These are phyloP conservation scores for Suillus spraguei DNA, from an alignment of 768 basidiomycete genomes.

Conservation along the genomic window DNA sequence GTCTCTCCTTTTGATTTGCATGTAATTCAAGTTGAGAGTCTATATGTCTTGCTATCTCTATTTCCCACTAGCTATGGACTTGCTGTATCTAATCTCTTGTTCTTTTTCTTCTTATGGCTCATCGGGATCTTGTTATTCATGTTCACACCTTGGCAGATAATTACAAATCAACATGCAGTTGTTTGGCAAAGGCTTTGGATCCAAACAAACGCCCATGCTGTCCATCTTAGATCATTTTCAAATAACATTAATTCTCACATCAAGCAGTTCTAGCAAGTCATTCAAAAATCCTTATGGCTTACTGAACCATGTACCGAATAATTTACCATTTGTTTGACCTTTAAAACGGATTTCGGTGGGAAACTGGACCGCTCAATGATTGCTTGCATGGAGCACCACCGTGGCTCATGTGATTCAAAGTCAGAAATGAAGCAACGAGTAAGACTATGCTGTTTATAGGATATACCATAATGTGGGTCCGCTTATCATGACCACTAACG, in stretches of 20 bases:
- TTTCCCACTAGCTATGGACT: not conserved
- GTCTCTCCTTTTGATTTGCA: too few relatives aligned
- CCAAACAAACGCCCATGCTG: not conserved
- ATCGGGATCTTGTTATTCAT: not conserved
- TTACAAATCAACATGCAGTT: not conserved
- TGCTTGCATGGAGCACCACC: not conserved
- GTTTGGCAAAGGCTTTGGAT: not conserved
- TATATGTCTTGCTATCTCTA: not conserved
- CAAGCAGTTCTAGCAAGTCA: not conserved
- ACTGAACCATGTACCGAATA: not conserved
- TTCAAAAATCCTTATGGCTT: not conserved
- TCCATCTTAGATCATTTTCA: not conserved
- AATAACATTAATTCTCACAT: not conserved
- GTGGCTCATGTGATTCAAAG: not conserved
- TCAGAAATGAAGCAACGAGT: not conserved
- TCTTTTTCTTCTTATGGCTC: not conserved
- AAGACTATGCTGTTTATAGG: too few relatives aligned
- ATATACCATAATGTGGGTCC: too few relatives aligned
- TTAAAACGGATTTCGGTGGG: not conserved
- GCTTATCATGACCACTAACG: not conserved
- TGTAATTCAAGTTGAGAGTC: too few relatives aligned
- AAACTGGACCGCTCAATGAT: not conserved
- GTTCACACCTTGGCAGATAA: not conserved
- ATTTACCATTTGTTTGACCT: not conserved
- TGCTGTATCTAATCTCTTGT: not conserved